These are phyloP conservation scores for Thermoascus crustaceus DNA, from an alignment of 2,329 filamentous ascomycete genomes.

Conservation along the genomic window DNA sequence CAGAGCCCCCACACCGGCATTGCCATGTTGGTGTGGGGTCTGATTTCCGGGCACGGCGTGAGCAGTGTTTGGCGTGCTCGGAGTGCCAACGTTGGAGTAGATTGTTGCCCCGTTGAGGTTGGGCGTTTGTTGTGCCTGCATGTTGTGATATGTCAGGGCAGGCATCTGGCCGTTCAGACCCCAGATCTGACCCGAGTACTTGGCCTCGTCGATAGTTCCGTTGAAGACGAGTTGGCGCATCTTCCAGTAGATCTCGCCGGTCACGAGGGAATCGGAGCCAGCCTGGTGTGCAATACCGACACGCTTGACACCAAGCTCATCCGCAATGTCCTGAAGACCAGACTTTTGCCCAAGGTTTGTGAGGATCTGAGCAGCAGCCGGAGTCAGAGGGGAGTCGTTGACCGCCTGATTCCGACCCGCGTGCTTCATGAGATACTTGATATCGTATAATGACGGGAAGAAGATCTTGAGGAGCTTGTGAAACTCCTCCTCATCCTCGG, in stretches of 20 bases:
- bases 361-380: slow-evolving; percentile 63
- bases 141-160: slow-evolving; percentile 37
- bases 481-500: slow-evolving; percentile 84
- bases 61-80: slow-evolving; percentile 61
- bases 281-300: slow-evolving; percentile 84
- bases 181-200: slow-evolving; percentile 87
- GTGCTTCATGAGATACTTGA: slow-evolving; percentile 94
- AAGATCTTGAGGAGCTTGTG: slow-evolving; percentile 82
- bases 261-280: slow-evolving; percentile 86
- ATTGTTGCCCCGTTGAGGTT: slow-evolving; percentile 48
- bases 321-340: slow-evolving; percentile 85
- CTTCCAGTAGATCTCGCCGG: slow-evolving; percentile 90
- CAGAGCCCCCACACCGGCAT: slow-evolving; percentile 57
- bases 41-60: slow-evolving; percentile 42
- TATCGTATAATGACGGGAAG: slow-evolving; percentile 89
- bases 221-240: slow-evolving; percentile 83
- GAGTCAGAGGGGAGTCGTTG: slow-evolving; percentile 56
- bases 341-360: slow-evolving; percentile 83
- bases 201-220: slow-evolving; percentile 64
- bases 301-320: slow-evolving; percentile 83
- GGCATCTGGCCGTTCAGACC: slow-evolving; percentile 68
- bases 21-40: slow-evolving; percentile 45
- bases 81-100: slow-evolving; percentile 42
- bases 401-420: slow-evolving; percentile 63
- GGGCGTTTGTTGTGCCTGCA: slow-evolving; percentile 42